Evolutionary conservation across 768 basidiomycete genomes (phyloP), one percentile per base, ranked within the genome.

Genomic region (Leucocoprinus sp.): DNA sequence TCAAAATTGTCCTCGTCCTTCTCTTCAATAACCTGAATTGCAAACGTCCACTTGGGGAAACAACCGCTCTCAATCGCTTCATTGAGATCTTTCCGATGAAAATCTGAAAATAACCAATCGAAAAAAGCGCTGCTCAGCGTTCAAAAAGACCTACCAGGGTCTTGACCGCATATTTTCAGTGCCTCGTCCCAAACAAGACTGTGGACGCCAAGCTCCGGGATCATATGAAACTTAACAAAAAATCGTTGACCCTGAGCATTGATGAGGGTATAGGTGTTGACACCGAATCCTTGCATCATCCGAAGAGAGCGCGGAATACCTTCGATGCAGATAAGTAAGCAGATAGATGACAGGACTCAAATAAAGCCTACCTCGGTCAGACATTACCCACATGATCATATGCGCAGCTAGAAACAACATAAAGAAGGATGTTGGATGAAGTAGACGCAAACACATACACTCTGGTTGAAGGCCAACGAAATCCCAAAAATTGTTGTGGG

Each of bases 181-280:
- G 86, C 86, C 54, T 96, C 92, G 51, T 95, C 91, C 90, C 92
- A 95, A 4, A 84, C 68, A 12, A 93, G 65, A 47, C 79, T 83
- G 57, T 92, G 85, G 1, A 85, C 84, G 17, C 90, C 90, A 12
- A 92, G 73, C 61, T 90, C 76, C 14, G 90, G 78, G 29, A 75
- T 76, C 69, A 78, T 86, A 61, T 92, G 87, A 60, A 91, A 93
- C 60, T 93, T 93, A 63, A 93, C 90, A 54, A 93, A 93, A 44
- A 74, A 71, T 1, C 80, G 74, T 55, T 89, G 72, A 35, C 80
- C 80, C 21, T 74, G 57, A 0, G 63, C 67, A 54, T 89, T 89
- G 45, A 85, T 55, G 23, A 93, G 70, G 2, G 84, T 81, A 60
- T 73, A 93, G 0, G 89, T 88, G 62, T 95, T 91, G 37, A 93